Evolutionary conservation across 345 rosid genomes (phyloP).

Genomic region (Melastoma malabathricum): DNA sequence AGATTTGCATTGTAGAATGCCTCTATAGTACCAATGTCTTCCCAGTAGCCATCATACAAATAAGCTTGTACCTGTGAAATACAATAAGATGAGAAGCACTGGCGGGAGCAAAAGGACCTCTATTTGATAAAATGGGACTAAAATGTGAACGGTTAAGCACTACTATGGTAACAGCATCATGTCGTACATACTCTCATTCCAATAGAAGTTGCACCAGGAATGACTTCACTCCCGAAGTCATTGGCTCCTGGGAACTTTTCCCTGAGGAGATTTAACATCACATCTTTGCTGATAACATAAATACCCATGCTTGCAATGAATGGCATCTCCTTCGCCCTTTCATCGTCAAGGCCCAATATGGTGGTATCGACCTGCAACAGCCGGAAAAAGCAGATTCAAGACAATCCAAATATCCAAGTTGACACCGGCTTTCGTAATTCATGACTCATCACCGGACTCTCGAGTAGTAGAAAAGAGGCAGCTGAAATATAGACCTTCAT

Average conservation of each 20-base stretch:
- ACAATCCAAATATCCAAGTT: neutral
- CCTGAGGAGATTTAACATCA: constrained; percentile 71
- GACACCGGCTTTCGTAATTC: constrained; percentile 1
- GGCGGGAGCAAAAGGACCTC: too few relatives aligned
- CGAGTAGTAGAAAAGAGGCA: neutral
- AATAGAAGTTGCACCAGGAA: constrained; percentile 89
- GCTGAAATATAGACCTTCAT: constrained; percentile 40
- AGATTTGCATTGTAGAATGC: constrained; percentile 93
- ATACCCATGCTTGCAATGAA: constrained; percentile 98
- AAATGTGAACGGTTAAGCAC: neutral
- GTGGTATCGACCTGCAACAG: constrained; percentile 76
- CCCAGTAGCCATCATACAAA: constrained; percentile 95
- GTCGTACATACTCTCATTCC: constrained; percentile 62
- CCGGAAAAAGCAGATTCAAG: neutral
- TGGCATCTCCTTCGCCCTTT: constrained; percentile 88
- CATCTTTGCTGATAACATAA: constrained; percentile 85
- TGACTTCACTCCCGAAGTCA: constrained; percentile 97
- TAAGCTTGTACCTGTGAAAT: constrained; percentile 79
- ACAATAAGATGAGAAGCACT: too few relatives aligned
- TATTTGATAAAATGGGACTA: neutral
- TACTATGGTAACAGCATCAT: neutral
- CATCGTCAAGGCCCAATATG: constrained; percentile 82
- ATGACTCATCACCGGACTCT: neutral
- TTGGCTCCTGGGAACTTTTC: constrained; percentile 95
- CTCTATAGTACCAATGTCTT: constrained; percentile 94